Base-by-base conservation (phyloP, 805 yeast genomes). In the Lipomyces sp. region DNA sequence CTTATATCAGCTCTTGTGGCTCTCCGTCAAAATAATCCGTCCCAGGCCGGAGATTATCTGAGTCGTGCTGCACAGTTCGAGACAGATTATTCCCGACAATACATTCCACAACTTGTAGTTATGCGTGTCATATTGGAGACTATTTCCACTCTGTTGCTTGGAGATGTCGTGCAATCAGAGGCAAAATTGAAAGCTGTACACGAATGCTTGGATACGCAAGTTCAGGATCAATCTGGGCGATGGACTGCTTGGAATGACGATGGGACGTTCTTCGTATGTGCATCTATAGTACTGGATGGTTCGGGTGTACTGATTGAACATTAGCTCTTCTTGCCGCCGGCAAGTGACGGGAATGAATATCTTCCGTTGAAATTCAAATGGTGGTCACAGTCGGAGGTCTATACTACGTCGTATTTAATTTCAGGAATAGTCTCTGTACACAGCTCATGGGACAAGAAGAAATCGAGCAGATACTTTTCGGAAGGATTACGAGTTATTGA, bases 241-340 rank as follows among this genome's bases (percentile, higher is more conserved):
- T 65, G 69, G 69, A n/a, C 45, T 15, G 13, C 34, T 7, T 67
- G 71, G 71, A 35, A 39, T 8, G 64, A 66, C 24, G 70, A 66
- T 34, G 71, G 71, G 10, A 30, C 57, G 8, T 68, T 68, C 32
- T 34, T 58, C 32, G 58, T 51, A 24, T 3, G 54, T 33, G 35
- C 33, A 13, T 32, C 18, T 5, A 7, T 53, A 33, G 18, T 15
- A n/a, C 18, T 32, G 2, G n/a, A 42, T 42, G 10, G 3, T 18
- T 24, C 1, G 48, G 24, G 24, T 13, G 3, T 15, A 42, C 48
- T 42, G 18, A 42, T n/a, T 42, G n/a, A 42, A 42, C 13, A 42
- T n/a, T 24, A 42, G 48, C 48, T 66, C 15, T 37, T 61, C 2
- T 45, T 68, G 18, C 71, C 71, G 1, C 54, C 63, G 4, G 63